Conservation (phyloP, 1,139 yeast genomes). For the Taphrina communis region DNA sequence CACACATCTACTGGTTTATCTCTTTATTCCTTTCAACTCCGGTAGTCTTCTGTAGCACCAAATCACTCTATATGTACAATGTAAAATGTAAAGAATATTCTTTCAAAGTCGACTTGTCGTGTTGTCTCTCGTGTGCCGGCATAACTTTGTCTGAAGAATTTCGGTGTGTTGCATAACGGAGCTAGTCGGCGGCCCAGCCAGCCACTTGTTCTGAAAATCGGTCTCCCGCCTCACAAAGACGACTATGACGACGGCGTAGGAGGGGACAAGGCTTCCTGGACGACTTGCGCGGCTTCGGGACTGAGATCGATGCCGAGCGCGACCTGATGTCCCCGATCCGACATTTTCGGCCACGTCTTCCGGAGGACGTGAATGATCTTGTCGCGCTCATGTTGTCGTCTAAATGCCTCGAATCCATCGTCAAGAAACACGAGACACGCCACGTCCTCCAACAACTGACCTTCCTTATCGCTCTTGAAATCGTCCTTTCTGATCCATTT, state of each 20-base stretch:
- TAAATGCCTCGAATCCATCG: slow-evolving; percentile 15
- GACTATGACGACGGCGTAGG: too few species aligned
- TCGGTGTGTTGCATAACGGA: too few species aligned
- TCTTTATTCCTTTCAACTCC: too few species aligned
- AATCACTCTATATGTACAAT: background rate
- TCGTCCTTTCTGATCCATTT: slow-evolving; percentile 23
- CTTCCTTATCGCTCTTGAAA: slow-evolving; percentile 22
- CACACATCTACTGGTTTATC: too few species aligned
- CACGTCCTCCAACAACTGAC: slow-evolving; percentile 33
- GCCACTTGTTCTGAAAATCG: background rate
- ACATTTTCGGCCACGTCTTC: slow-evolving; percentile 38
- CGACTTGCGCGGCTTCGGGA: slow-evolving; percentile 14
- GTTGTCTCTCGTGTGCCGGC: too few species aligned
- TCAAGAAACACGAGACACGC: slow-evolving; percentile 35
- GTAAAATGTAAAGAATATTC: background rate
- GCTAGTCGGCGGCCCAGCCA: background rate
- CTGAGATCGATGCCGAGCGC: slow-evolving; percentile 24
- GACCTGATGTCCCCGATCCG: slow-evolving; percentile 20
- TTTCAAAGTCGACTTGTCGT: too few species aligned
- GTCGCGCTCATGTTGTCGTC: slow-evolving; percentile 16
- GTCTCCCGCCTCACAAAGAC: too few species aligned
- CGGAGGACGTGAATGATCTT: slow-evolving; percentile 24
- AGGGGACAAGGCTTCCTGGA: slow-evolving; percentile 10
- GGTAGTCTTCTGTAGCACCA: background rate
- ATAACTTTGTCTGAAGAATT: too few species aligned